Evolutionary conservation across 768 basidiomycete genomes (phyloP).

Genomic region (Flagelloscypha sp.): DNA sequence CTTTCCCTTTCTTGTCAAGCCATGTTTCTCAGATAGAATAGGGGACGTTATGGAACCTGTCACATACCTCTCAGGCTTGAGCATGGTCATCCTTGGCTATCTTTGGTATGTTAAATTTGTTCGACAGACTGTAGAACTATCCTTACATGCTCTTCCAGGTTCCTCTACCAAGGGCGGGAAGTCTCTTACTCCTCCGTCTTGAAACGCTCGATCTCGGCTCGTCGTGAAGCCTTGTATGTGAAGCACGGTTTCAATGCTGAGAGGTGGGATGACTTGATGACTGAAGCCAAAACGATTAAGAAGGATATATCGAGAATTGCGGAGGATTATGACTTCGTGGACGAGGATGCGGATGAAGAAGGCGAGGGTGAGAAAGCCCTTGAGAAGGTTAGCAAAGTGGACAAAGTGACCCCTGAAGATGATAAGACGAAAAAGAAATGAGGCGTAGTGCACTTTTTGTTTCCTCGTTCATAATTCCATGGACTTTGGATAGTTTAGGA

Average conservation of each 20-base stretch:
- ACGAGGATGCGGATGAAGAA: constrained; percentile 22
- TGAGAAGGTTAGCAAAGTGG: too few relatives aligned
- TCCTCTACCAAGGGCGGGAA: constrained; percentile 52
- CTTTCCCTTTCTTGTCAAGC: not conserved
- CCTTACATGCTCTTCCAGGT: constrained; percentile 25
- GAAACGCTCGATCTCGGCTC: constrained; percentile 47
- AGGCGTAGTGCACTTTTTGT: too few relatives aligned
- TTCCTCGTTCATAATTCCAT: too few relatives aligned
- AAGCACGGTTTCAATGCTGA: constrained; percentile 54
- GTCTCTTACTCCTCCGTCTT: constrained; percentile 61
- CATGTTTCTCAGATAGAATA: constrained; percentile 11
- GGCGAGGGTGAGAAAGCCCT: constrained; percentile 20
- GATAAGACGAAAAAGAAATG: too few relatives aligned
- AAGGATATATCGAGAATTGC: constrained; percentile 50
- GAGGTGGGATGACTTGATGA: constrained; percentile 44
- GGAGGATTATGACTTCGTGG: constrained; percentile 49
- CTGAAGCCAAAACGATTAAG: constrained; percentile 40
- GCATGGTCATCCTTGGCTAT: constrained; percentile 54
- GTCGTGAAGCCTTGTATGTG: constrained; percentile 48
- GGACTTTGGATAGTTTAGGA: too few relatives aligned
- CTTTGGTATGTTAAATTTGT: constrained; percentile 31
- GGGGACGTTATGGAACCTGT: constrained; percentile 68
- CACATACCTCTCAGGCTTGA: constrained; percentile 56
- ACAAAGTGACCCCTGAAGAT: too few relatives aligned
- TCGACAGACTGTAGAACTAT: not conserved